Evolutionary conservation across 306 rosid genomes (phyloP), one percentile per base, ranked within the genome.

Genomic region (Quercus gilva): DNA sequence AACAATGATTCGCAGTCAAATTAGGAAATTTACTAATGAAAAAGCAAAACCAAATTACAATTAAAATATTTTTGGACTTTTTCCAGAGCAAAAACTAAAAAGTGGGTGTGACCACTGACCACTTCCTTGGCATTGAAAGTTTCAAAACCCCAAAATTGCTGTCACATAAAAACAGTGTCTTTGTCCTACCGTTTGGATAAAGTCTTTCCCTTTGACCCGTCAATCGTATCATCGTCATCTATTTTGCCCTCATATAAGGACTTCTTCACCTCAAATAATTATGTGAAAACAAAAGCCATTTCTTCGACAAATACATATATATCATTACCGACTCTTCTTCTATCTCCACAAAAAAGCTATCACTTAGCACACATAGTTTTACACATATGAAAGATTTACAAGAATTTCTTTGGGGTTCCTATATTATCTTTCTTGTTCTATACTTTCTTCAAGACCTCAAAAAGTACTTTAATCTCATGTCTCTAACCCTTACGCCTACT

Each of bases 131-230:
- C 69, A 31, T 82, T 82, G 85, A 82, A 76, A 55, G 51, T 52
- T 71, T 82, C 85, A 82, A 81, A 76, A 70, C 55, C 73, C 11
- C 5, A 2, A 33, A 1, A 6, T 1, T 25, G n/a, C 52, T 15
- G 3, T 35, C 64, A 28, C 26, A 15, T 1, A 65, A 57, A 55
- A 25, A 55, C 53, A 17, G 23, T 73, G 75, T 71, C 67, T 31
- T 76, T 71, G 26, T 26, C 73, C 25, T 17, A 6, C 60, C 33
- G 33, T 49, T 75, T 78, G 71, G 80, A 75, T 71, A 8, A 4
- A 63, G 71, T 74, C 84, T 68, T 69, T 35, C 74, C 83, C 21
- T 82, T 76, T 81, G 88, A 81, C 85, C 76, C 75, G 80, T 79
- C 85, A 56, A 85, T 35, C 45, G 10, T 26, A 25, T 20, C 49